Evolutionary conservation across 257 asterid genomes (phyloP).

Genomic region (Plantago ovata): DNA sequence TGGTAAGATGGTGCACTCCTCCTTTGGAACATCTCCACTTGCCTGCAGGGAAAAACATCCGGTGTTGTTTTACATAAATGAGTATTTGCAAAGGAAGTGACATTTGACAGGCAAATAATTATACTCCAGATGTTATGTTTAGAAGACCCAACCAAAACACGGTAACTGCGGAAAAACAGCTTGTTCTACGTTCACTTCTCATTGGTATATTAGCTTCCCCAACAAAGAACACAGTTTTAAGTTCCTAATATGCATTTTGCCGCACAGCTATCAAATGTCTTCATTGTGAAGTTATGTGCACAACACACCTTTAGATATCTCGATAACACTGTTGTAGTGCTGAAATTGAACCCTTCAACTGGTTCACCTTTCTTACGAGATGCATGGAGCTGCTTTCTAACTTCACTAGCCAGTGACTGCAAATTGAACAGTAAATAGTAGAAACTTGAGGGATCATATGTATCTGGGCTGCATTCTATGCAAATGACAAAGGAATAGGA

Average conservation of each 20-base stretch:
- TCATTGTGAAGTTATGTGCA: neutral
- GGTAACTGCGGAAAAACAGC: neutral
- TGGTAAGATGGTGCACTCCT: constrained; percentile 62
- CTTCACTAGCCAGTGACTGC: constrained; percentile 95
- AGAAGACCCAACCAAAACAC: neutral
- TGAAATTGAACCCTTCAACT: constrained; percentile 80
- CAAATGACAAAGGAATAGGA: constrained; percentile 5
- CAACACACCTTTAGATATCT: constrained; percentile 72
- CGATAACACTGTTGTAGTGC: constrained; percentile 57
- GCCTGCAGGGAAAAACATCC: constrained; percentile 42
- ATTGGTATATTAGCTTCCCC: neutral
- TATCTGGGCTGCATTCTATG: constrained; percentile 5
- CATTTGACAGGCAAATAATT: too few relatives aligned
- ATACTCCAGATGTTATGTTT: neutral
- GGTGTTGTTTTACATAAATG: neutral
- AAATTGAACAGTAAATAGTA: constrained; percentile 13
- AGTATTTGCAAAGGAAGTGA: too few relatives aligned
- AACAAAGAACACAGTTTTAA: neutral
- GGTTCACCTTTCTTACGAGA: constrained; percentile 84
- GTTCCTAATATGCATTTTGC: neutral
- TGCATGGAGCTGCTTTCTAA: constrained; percentile 91
- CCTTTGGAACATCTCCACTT: constrained; percentile 49
- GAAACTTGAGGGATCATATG: too few relatives aligned
- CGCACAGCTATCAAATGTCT: neutral
- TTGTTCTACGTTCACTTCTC: neutral